These are phyloP conservation scores for Wilcoxina mikolae DNA, from an alignment of 495 filamentous ascomycete genomes.

Conservation along the genomic window DNA sequence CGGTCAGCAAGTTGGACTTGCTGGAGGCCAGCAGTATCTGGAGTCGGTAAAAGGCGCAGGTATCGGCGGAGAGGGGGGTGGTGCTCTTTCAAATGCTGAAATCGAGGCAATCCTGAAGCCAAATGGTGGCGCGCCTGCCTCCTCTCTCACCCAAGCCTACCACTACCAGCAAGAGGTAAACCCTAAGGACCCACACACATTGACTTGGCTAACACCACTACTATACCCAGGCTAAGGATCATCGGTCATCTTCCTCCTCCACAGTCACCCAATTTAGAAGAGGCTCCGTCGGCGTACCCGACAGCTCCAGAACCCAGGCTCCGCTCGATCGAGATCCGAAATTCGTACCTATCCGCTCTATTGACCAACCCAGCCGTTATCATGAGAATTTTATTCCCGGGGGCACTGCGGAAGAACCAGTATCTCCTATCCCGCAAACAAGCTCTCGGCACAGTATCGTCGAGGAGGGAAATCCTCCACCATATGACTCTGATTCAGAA, in stretches of 20 bases:
- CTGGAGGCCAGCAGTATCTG: neutral
- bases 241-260: too few species aligned
- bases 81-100: too few species aligned
- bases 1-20: neutral
- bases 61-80: too few species aligned
- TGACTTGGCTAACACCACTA: too few species aligned
- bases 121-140: too few species aligned
- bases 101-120: too few species aligned
- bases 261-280: neutral
- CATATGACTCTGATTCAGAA: neutral
- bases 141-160: too few species aligned
- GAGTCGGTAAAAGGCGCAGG: too few species aligned
- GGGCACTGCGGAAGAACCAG: neutral
- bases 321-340: neutral
- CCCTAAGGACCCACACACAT: too few species aligned
- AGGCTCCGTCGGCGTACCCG: neutral
- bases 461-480: neutral
- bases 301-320: neutral
- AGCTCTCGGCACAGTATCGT: neutral
- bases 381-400: conserved; percentile 6
- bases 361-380: conserved; percentile 2
- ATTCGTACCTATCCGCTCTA: conserved; percentile 6
- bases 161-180: too few species aligned
- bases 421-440: too few species aligned
- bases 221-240: too few species aligned